Conservation (phyloP, 306 rosid species). For the Argentina anserina region DNA sequence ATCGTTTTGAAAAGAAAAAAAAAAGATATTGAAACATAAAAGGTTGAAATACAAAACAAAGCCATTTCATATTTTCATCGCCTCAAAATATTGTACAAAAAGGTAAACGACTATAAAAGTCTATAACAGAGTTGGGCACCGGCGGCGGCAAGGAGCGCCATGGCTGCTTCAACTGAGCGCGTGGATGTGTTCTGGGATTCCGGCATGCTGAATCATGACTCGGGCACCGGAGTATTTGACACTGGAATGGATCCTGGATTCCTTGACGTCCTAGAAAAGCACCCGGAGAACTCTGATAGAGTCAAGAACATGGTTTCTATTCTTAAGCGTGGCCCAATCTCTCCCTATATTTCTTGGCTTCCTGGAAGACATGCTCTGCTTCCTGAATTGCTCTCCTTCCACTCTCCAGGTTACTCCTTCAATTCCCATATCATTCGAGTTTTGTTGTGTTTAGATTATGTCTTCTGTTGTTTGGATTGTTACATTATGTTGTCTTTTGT, state of each 20-base stretch:
- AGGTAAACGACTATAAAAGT: too few relatives aligned
- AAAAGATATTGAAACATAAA: too few relatives aligned
- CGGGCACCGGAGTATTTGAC: constrained; percentile 72
- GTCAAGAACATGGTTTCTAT: constrained; percentile 75
- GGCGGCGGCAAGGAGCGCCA: not conserved
- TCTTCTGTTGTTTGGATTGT: not conserved
- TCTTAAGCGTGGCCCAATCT: constrained; percentile 70
- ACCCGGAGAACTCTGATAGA: constrained; percentile 87
- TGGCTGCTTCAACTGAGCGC: constrained; percentile 19
- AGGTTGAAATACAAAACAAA: too few relatives aligned
- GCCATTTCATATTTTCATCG: too few relatives aligned
- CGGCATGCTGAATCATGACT: constrained; percentile 68
- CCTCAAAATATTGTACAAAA: too few relatives aligned
- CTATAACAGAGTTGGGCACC: not conserved
- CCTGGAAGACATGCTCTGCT: constrained; percentile 48
- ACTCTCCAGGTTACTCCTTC: constrained; percentile 50
- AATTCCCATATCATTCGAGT: not conserved
- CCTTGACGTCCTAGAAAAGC: constrained; percentile 77
- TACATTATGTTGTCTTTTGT: not conserved
- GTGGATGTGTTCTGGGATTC: constrained; percentile 69
- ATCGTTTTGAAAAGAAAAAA: too few relatives aligned
- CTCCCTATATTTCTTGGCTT: constrained; percentile 63
- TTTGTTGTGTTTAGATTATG: not conserved
- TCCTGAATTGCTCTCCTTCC: constrained; percentile 58
- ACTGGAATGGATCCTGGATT: constrained; percentile 67